phyloP scores from a whole-genome alignment of 768 basidiomycete species.

The Xerocomellus intermedius region DNA sequence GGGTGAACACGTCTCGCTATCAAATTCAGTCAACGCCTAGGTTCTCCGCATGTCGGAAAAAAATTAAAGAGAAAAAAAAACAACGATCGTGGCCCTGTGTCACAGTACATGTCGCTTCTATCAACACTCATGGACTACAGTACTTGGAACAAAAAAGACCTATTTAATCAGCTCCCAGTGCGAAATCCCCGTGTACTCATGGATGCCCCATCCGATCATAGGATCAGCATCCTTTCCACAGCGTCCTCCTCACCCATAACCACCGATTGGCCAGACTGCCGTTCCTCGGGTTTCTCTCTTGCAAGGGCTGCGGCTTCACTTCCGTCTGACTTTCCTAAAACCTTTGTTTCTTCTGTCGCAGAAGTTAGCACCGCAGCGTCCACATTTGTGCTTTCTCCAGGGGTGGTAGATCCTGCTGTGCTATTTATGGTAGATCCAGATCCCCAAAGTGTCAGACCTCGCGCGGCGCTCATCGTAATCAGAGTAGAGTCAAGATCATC shows the following conservation, averaged over 20 bases:
- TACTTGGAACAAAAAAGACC: not conserved
- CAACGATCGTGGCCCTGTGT: not conserved
- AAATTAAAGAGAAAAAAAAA: not conserved
- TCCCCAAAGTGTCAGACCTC: slow-evolving; percentile 53
- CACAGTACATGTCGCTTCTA: not conserved
- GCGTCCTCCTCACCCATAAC: slow-evolving; percentile 20
- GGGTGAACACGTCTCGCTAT: not conserved
- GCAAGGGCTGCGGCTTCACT: not conserved
- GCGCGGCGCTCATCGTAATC: slow-evolving; percentile 45
- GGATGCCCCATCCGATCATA: not conserved
- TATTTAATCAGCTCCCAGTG: not conserved
- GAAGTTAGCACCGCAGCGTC: not conserved
- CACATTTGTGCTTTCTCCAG: not conserved
- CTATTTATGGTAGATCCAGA: slow-evolving; percentile 2
- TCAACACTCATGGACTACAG: not conserved
- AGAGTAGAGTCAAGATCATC: slow-evolving; percentile 48
- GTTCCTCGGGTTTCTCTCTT: not conserved
- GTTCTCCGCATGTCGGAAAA: not conserved
- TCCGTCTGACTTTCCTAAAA: not conserved
- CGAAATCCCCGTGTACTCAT: not conserved
- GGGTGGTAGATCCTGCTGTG: not conserved
- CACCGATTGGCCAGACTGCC: not conserved
- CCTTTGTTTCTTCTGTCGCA: not conserved
- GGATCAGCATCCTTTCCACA: slow-evolving; percentile 22
- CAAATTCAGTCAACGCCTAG: slow-evolving; percentile 1